phyloP scores from a whole-genome alignment of 805 yeast genomes.

The Sugiyamaella marilandica region DNA sequence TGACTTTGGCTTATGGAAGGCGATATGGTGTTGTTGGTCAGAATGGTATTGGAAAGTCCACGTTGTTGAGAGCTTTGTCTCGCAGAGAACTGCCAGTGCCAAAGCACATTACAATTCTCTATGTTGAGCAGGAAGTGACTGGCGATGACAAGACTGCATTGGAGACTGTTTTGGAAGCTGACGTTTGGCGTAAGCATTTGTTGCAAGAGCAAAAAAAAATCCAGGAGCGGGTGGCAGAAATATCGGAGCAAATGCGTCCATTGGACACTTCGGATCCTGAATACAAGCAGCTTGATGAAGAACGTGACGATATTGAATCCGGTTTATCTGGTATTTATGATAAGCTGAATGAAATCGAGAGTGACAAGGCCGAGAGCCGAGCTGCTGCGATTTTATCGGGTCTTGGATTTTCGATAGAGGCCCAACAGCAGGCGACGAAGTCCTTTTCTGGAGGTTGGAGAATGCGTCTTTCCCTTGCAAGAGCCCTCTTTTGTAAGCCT shows the following conservation, averaged over 20 bases:
- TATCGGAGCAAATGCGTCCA: slow-evolving; percentile 40
- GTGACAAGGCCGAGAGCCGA: slow-evolving; percentile 95
- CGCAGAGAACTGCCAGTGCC: slow-evolving; percentile 93
- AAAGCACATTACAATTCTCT: slow-evolving; percentile 89
- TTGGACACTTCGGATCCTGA: slow-evolving; percentile 38
- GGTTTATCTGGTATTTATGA: slow-evolving; percentile 75
- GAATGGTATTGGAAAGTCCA: slow-evolving; percentile 99
- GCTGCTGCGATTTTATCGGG: slow-evolving; percentile 94
- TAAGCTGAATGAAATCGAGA: slow-evolving; percentile 87
- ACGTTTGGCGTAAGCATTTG: slow-evolving; percentile 95
- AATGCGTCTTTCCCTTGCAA: slow-evolving; percentile 98
- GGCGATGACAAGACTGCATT: slow-evolving; percentile 91
- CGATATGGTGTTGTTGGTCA: slow-evolving; percentile 98
- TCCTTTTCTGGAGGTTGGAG: slow-evolving; percentile 99
- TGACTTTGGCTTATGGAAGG: slow-evolving; percentile 85
- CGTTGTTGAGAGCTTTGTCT: slow-evolving; percentile 82
- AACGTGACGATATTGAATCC: slow-evolving; percentile 77
- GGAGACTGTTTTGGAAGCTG: slow-evolving; percentile 97
- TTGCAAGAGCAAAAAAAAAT: slow-evolving; percentile 59
- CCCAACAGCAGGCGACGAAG: slow-evolving; percentile 80
- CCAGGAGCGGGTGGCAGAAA: slow-evolving; percentile 67
- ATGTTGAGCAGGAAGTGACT: slow-evolving; percentile 93
- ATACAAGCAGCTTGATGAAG: slow-evolving; percentile 76
- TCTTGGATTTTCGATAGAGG: slow-evolving; percentile 84
- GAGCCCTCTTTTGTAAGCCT: slow-evolving; percentile 98